Evolutionary conservation across 768 basidiomycete species (phyloP).

Genomic region (Pleurotus ostreatus): DNA sequence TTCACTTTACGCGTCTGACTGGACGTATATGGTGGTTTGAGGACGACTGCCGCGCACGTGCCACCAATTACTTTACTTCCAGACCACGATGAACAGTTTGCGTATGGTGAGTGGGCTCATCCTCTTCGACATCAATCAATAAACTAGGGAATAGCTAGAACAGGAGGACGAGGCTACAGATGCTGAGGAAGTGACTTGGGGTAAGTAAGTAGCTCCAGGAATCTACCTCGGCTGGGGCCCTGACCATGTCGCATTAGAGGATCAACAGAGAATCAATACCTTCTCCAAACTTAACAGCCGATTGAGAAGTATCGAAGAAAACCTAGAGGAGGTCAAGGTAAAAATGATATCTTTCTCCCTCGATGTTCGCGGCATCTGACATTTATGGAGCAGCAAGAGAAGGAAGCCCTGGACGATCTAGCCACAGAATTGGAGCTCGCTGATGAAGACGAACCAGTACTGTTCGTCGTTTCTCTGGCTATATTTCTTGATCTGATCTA

Average conservation of each 20-base stretch:
- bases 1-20: too few relatives aligned
- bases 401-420: conserved; percentile 90
- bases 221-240: conserved; percentile 9
- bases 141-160: conserved; percentile 44
- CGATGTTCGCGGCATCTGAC: too few relatives aligned
- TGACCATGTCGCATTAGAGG: conserved; percentile 38
- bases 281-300: conserved; percentile 92
- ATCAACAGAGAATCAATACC: conserved; percentile 86
- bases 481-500: background rate
- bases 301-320: conserved; percentile 65
- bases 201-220: conserved; percentile 35
- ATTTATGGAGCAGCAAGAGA: conserved; percentile 66
- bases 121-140: conserved; percentile 2
- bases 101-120: conserved; percentile 46
- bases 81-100: conserved; percentile 35
- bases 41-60: background rate
- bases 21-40: background rate
- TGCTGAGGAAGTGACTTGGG: conserved; percentile 80
- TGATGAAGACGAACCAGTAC: conserved; percentile 76
- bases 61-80: background rate
- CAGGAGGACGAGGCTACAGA: conserved; percentile 77
- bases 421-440: conserved; percentile 83
- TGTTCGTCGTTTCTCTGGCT: conserved; percentile 43
- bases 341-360: conserved; percentile 8
- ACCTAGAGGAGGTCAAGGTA: conserved; percentile 72